Evolutionary conservation across 805 yeast species (phyloP).

Genomic region (Lipomyces orientalis): DNA sequence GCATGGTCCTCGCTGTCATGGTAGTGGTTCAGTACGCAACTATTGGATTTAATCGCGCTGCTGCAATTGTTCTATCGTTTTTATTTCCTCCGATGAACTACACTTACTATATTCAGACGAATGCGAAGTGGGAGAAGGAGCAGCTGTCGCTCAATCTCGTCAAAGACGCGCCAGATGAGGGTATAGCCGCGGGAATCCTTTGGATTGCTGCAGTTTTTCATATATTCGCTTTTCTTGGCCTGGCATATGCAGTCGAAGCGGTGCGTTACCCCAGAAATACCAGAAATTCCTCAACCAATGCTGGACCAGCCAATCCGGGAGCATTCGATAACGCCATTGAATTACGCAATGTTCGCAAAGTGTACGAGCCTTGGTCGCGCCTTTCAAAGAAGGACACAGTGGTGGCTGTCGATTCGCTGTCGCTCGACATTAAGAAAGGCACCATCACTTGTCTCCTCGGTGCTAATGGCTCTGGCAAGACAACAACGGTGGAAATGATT

Average conservation of each 20-base stretch:
- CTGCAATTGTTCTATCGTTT: constrained; percentile 38
- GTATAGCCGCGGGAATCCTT: constrained; percentile 18
- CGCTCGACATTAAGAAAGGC: constrained; percentile 41
- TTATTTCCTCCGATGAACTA: constrained; percentile 46
- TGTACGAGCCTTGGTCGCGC: neutral
- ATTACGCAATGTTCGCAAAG: constrained; percentile 6
- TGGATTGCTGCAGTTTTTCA: constrained; percentile 15
- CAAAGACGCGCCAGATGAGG: constrained; percentile 12
- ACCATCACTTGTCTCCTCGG: constrained; percentile 45
- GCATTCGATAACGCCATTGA: constrained; percentile 1
- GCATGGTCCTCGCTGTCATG: constrained; percentile 42
- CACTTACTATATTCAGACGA: constrained; percentile 38
- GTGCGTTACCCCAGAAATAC: neutral
- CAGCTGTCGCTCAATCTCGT: neutral
- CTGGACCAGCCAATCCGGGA: neutral
- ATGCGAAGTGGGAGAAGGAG: constrained; percentile 12
- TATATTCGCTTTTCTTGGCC: constrained; percentile 1
- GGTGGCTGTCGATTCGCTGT: constrained; percentile 42
- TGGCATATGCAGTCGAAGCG: neutral
- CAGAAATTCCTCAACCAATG: neutral
- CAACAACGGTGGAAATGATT: constrained; percentile 46
- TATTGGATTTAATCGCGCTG: constrained; percentile 14
- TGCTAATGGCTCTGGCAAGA: constrained; percentile 48
- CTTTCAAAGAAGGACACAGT: constrained; percentile 18
- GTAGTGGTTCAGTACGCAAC: constrained; percentile 37